A percentile compares a stretch with the other conserved stretches of the same genome.
phyloP scores from a whole-genome alignment of 805 yeast genomes.

The Candida sakaeoensis region DNA sequence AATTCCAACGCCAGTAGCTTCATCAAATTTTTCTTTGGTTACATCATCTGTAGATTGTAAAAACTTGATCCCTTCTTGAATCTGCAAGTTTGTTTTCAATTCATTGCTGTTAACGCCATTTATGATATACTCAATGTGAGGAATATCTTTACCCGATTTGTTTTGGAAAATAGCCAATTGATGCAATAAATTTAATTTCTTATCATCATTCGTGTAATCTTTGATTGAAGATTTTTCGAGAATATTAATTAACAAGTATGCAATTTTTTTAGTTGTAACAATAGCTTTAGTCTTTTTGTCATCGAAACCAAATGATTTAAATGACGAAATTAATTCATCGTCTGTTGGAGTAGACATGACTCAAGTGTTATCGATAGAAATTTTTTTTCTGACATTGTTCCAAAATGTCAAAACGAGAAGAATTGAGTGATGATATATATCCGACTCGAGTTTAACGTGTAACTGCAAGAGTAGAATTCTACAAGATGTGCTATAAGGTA shows the following conservation, averaged over 20 bases:
- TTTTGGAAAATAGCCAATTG: conserved; percentile 65
- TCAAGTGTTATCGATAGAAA: not conserved
- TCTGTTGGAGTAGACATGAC: conserved; percentile 7
- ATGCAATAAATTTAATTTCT: conserved; percentile 65
- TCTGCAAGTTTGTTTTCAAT: conserved; percentile 66
- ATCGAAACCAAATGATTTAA: conserved; percentile 57
- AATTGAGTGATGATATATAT: not conserved
- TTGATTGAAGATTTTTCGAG: conserved; percentile 7
- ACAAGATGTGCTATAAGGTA: no score
- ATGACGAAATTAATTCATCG: conserved; percentile 31
- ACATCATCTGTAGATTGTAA: conserved; percentile 27
- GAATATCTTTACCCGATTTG: conserved; percentile 50
- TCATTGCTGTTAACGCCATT: conserved; percentile 62
- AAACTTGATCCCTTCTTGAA: conserved; percentile 77
- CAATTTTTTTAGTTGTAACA: conserved; percentile 79
- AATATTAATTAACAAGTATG: conserved; percentile 51
- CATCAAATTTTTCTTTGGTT: conserved; percentile 46
- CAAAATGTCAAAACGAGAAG: not conserved
- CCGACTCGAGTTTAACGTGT: no score
- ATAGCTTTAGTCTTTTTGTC: conserved; percentile 78
- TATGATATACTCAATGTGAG: conserved; percentile 50
- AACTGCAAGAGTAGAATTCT: no score
- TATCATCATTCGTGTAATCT: conserved; percentile 46
- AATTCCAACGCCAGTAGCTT: conserved; percentile 76
- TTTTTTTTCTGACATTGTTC: not conserved